Evolutionary conservation across 2,329 filamentous ascomycete genomes (phyloP).

Genomic region (Acephala macrosclerotiorum): DNA sequence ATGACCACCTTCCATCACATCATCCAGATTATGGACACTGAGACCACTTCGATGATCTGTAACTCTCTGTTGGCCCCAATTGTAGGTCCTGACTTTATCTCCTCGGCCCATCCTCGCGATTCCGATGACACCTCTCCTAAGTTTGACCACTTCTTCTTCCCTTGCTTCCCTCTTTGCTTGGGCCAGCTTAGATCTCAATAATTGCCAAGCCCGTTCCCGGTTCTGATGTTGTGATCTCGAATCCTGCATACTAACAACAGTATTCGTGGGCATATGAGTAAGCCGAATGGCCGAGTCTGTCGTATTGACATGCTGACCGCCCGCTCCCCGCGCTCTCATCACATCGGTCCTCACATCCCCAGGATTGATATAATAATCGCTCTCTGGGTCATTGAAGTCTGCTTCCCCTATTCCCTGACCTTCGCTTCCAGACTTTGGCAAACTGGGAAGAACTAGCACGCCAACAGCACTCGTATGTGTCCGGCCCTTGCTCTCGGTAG

Average conservation of each 20-base stretch:
- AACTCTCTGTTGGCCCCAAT: constrained; percentile 73
- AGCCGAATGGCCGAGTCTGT: constrained; percentile 95
- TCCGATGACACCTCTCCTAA: constrained; percentile 82
- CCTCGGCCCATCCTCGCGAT: constrained; percentile 85
- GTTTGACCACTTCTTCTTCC: constrained; percentile 77
- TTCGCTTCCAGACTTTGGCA: constrained; percentile 63
- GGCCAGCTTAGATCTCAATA: constrained; percentile 83
- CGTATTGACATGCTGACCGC: constrained; percentile 98
- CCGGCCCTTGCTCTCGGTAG: constrained; percentile 88
- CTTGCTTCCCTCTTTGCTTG: constrained; percentile 80
- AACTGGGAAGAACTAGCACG: constrained; percentile 89
- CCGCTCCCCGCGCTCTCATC: constrained; percentile 91
- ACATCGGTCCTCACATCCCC: constrained; percentile 85
- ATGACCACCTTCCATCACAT: constrained; percentile 69
- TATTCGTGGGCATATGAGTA: constrained; percentile 88
- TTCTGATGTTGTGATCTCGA: constrained; percentile 90
- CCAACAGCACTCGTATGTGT: constrained; percentile 94
- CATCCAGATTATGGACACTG: constrained; percentile 69
- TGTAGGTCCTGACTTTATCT: constrained; percentile 88
- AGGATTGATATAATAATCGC: constrained; percentile 89
- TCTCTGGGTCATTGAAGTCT: constrained; percentile 82
- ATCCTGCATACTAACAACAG: constrained; percentile 91
- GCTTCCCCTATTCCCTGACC: constrained; percentile 58
- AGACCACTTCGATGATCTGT: constrained; percentile 76
- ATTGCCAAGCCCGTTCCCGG: constrained; percentile 83